Conservation (phyloP, 176 grass and related monocot species). For the Pontederia paniculata region DNA sequence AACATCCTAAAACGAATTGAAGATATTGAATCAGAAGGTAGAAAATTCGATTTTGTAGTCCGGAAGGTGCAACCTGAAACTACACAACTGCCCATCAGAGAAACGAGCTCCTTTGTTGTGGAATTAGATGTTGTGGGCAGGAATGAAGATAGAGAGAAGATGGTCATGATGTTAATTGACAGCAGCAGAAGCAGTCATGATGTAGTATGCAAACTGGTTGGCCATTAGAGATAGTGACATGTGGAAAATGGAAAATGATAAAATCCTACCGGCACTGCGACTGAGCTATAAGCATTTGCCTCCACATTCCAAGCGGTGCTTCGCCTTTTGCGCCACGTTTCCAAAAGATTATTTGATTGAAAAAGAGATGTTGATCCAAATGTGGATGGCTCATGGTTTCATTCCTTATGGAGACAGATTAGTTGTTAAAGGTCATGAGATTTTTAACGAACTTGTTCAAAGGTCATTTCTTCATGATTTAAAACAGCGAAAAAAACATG, state of each 20-base stretch:
- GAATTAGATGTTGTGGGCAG: slow-evolving; percentile 20
- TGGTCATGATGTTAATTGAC: slow-evolving; percentile 9
- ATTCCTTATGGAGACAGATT: background rate
- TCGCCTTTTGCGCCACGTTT: slow-evolving; percentile 20
- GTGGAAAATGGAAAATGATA: background rate
- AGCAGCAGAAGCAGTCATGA: too few relatives aligned
- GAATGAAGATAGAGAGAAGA: slow-evolving; percentile 20
- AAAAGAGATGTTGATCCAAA: slow-evolving; percentile 17
- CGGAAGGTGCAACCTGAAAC: background rate
- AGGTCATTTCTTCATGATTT: slow-evolving; percentile 23
- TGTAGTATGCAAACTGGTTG: slow-evolving; percentile 2
- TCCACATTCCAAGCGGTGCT: slow-evolving; percentile 19
- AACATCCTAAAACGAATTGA: slow-evolving; percentile 16
- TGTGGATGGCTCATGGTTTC: slow-evolving; percentile 30
- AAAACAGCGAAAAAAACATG: too few relatives aligned
- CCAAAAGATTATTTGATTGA: slow-evolving; percentile 12
- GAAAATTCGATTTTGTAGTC: slow-evolving; percentile 1
- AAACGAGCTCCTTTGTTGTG: slow-evolving; percentile 8
- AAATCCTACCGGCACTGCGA: background rate
- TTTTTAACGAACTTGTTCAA: slow-evolving; percentile 11
- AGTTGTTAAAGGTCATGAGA: background rate
- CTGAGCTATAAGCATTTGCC: slow-evolving; percentile 30
- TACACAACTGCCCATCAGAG: too few relatives aligned
- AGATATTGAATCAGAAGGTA: background rate
- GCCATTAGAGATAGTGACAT: slow-evolving; percentile 1